A percentile compares a stretch with the other conserved stretches of the same genome.
Conservation (phyloP, 2,329 filamentous ascomycete genomes). For the Xylariaceae sp. region DNA sequence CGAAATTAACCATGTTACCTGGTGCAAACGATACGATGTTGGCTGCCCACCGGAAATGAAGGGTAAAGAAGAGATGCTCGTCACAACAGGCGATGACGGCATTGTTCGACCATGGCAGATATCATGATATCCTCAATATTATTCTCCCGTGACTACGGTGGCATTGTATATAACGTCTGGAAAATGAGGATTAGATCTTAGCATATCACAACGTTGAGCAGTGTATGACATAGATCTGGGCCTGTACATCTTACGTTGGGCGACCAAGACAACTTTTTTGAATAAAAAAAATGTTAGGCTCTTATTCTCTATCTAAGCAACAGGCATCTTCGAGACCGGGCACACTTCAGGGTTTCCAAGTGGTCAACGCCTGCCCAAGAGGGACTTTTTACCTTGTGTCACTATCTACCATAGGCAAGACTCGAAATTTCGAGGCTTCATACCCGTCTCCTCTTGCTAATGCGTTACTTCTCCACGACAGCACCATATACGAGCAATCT, state of each 20-base stretch:
- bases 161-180: neutral
- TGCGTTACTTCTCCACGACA: constrained; percentile 13
- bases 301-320: no score
- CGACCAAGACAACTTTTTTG: no score
- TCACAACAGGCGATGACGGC: constrained; percentile 93
- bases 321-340: no score
- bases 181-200: constrained; percentile 1
- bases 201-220: constrained; percentile 13
- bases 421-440: neutral
- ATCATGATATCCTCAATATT: constrained; percentile 12
- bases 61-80: constrained; percentile 77
- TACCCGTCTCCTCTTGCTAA: neutral
- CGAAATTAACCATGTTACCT: constrained; percentile 90
- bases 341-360: no score
- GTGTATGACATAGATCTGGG: neutral
- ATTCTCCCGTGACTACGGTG: neutral
- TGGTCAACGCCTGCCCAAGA: no score
- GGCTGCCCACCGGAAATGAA: constrained; percentile 54
- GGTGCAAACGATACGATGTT: constrained; percentile 80
- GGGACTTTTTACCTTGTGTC: no score
- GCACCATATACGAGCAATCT: constrained; percentile 30
- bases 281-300: no score
- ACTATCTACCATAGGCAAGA: neutral
- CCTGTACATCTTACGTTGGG: no score
- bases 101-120: constrained; percentile 82